phyloP scores from a whole-genome alignment of 2,329 filamentous ascomycete species.

The Colletotrichum spinosum region DNA sequence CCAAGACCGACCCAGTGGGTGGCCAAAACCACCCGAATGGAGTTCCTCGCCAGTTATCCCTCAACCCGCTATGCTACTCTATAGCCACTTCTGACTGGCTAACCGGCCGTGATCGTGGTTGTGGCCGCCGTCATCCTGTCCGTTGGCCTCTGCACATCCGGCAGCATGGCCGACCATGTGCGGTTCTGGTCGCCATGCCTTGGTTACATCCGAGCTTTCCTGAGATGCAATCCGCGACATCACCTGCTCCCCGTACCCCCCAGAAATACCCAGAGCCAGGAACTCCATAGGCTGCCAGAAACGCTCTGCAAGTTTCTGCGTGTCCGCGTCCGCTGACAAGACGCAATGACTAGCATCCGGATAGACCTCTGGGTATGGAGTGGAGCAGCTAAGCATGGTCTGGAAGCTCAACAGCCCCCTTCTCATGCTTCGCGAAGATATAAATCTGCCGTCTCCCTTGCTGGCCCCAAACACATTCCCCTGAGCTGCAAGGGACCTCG shows the following conservation, averaged over 20 bases:
- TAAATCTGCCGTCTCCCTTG: conserved; percentile 6
- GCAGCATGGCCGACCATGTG: conserved; percentile 6
- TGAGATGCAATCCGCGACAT: conserved; percentile 1
- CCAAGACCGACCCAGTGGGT: conserved; percentile 17
- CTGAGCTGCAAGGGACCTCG: conserved; percentile 13
- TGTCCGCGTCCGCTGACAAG: conserved; percentile 18
- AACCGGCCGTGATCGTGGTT: background rate
- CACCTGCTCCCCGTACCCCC: conserved; percentile 6
- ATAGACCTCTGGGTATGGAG: background rate
- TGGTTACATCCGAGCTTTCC: conserved; percentile 18
- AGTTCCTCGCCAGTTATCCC: conserved; percentile 19
- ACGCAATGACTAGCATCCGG: conserved; percentile 13
- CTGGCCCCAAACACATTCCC: no score
- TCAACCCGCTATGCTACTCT: conserved; percentile 24
- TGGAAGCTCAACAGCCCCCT: background rate
- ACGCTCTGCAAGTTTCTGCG: conserved; percentile 11
- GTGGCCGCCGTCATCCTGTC: background rate
- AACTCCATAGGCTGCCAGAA: conserved; percentile 1
- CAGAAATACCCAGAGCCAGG: conserved; percentile 31
- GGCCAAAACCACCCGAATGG: conserved; percentile 12
- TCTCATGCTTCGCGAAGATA: background rate
- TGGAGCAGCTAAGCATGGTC: background rate
- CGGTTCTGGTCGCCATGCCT: conserved; percentile 5
- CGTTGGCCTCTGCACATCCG: conserved; percentile 1
- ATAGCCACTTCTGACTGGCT: conserved; percentile 7